Evolutionary conservation across 257 asterid genomes (phyloP), one percentile per base, ranked within the genome.

Genomic region (Misopates orontium): DNA sequence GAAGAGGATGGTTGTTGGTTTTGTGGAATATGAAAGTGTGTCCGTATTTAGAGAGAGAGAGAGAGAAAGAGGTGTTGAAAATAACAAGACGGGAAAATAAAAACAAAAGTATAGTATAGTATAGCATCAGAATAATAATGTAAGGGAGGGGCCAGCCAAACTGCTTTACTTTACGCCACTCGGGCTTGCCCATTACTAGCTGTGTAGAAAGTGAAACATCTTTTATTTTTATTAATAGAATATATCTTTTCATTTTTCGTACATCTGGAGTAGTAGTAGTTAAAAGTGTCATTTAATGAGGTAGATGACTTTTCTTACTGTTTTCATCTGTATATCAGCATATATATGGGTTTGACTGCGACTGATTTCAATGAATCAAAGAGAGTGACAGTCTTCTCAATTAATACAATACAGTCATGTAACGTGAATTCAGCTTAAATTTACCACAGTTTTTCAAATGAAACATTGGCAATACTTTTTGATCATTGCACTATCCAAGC

Each of bases 61-160:
- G 42, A 72, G 50, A 17, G 66, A 32, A 63, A 68, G 49, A 69
- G 9, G 62, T 57, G 58, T 47, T 88, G 95, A 86, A 83, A 88
- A 71, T 73, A 88, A 88, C 97, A 80, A 76, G 82, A 80, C 96
- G 58, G 52, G 28, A 21, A 54, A 82, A 77, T 67, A n/a, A 78
- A 68, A 74, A 81, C 75, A 73, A 78, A 73, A 67, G 69, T 66
- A 67, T 28, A 61, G 57, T 66, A 70, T 62, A 16, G 0, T 1
- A 44, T 54, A 65, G 70, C 53, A 72, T 65, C 23, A 76, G 76
- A 66, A 70, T 39, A 67, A 60, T 52, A 62, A 57, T 60, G 32
- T 52, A 19, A 14, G 3, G 17, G 60, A 44, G 78, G 47, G 67
- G 47, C 56, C 48, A 68, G 61, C 49, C 72, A 68, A 68, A 73